phyloP scores from a whole-genome alignment of 345 rosid genomes.

The Kandelia obovata region DNA sequence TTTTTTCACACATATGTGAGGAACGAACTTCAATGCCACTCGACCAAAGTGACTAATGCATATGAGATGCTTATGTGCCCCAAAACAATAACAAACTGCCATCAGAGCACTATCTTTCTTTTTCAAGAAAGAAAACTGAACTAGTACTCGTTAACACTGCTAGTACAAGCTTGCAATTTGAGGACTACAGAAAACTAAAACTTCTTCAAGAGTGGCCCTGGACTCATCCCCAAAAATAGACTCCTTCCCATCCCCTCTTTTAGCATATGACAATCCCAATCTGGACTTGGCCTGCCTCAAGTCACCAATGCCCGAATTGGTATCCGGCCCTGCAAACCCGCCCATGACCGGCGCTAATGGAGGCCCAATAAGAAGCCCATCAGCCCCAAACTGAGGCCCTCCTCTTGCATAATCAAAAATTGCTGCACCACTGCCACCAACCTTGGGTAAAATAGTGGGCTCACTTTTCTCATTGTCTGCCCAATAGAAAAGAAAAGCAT shows the following conservation, averaged over 20 bases:
- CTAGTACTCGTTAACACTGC: background rate
- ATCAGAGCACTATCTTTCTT: background rate
- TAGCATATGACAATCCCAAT: conserved; percentile 76
- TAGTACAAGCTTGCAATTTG: conserved; percentile 70
- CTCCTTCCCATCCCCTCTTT: conserved; percentile 68
- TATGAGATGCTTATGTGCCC: background rate
- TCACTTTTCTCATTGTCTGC: conserved; percentile 26
- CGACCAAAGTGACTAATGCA: background rate
- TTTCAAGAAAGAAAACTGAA: too few relatives aligned
- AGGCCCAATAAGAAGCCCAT: conserved; percentile 73
- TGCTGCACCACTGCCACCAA: conserved; percentile 90
- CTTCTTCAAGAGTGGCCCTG: conserved; percentile 54
- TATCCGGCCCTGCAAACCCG: conserved; percentile 74
- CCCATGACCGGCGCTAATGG: conserved; percentile 82
- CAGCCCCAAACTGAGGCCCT: conserved; percentile 75
- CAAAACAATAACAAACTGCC: background rate
- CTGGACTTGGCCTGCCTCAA: conserved; percentile 79
- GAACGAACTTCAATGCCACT: background rate
- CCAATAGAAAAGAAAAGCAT: conserved; percentile 84
- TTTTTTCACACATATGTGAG: too few relatives aligned
- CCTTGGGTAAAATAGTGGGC: conserved; percentile 52
- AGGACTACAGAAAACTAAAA: conserved; percentile 68
- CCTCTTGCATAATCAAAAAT: conserved; percentile 74
- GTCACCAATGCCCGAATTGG: conserved; percentile 74
- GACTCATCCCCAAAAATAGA: conserved; percentile 67